Evolutionary conservation across 2,329 filamentous ascomycete genomes (phyloP).

Genomic region (Cladosporium cucumerinum): DNA sequence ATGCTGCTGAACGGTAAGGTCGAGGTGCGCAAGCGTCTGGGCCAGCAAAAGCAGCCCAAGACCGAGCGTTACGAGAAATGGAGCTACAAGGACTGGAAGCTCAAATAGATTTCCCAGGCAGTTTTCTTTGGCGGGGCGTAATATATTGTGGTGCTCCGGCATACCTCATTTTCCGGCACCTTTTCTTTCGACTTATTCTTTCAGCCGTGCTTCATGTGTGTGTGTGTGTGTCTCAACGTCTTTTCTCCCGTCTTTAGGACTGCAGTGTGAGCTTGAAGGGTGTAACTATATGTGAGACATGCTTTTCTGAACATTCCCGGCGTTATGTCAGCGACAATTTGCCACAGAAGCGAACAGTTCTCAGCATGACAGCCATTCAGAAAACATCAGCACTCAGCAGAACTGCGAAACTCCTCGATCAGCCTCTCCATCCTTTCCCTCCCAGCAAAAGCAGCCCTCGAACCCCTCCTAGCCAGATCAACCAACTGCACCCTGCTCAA

Average conservation of each 20-base stretch:
- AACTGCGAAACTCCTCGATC: slow-evolving; percentile 15
- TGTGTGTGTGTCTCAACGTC: not conserved
- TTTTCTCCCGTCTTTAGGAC: not conserved
- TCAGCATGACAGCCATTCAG: not conserved
- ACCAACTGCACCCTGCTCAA: slow-evolving; percentile 51
- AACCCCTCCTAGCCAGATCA: slow-evolving; percentile 56
- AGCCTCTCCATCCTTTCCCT: slow-evolving; percentile 60
- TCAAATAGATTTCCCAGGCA: slow-evolving; percentile 34
- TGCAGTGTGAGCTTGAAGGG: not conserved
- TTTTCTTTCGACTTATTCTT: not conserved
- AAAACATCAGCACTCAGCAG: not conserved
- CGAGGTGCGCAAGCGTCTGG: slow-evolving; percentile 73
- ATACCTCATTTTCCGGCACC: not conserved
- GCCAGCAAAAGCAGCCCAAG: slow-evolving; percentile 79
- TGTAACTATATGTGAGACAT: not conserved
- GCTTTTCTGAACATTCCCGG: no score
- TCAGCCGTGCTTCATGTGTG: not conserved
- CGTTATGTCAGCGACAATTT: not conserved
- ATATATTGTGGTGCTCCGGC: not conserved
- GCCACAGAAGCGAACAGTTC: not conserved
- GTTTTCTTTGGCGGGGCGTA: slow-evolving; percentile 1
- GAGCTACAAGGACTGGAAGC: slow-evolving; percentile 90
- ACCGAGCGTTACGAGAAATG: slow-evolving; percentile 89
- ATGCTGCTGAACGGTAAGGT: slow-evolving; percentile 85
- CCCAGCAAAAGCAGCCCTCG: slow-evolving; percentile 65